Base-by-base conservation (phyloP, 2,329 filamentous ascomycete species). In the Grosmannia serpens region DNA sequence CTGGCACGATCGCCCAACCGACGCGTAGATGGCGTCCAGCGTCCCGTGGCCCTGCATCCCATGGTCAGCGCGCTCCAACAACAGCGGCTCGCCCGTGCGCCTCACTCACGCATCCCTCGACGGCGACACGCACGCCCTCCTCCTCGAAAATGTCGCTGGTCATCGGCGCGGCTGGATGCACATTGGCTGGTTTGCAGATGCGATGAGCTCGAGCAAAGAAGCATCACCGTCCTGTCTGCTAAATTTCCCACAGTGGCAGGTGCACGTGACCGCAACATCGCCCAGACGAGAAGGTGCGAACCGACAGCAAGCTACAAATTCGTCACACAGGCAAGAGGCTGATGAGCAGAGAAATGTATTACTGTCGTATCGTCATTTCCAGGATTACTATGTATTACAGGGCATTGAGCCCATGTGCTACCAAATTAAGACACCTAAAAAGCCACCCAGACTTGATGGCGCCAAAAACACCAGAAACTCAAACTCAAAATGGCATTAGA, bases 1-100 rank as follows among this genome's bases (percentile, higher is more conserved):
- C 63, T 83, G 76, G 70, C 86, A 89, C 11, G 89, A 80, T 62
- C 82, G 78, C 47, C 80, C 75, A 29, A 95, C 82, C 1, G 89
- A 86, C 1, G 87, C 83, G 71, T 97, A 99, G 65, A 99, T 97
- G 59, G 89, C 88, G 69, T 97, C 82, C 56, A 99, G 82, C 1
- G 86, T 89, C 63, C 94, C 94, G 73, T 99, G 94, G 60, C 92
- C 92, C 89, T 94, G 60, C 7, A 17, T 4, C 13, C 10, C 4
- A 15, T 31, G 11, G 50, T 35, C 29, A 53, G 50, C 20, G 11
- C n/a, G 26, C 15, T 17, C 35, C 35, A 15, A 38, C 35, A 10
- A 22, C 44, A 26, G 44, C 44, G 20, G n/a, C n/a, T n/a, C n/a
- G n/a, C n/a, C 26, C 8, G 9, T 15, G 8, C 26, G 50, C 4